Evolutionary conservation across 208 protist species (phyloP).

Genomic region (Crithidia thermophila): DNA sequence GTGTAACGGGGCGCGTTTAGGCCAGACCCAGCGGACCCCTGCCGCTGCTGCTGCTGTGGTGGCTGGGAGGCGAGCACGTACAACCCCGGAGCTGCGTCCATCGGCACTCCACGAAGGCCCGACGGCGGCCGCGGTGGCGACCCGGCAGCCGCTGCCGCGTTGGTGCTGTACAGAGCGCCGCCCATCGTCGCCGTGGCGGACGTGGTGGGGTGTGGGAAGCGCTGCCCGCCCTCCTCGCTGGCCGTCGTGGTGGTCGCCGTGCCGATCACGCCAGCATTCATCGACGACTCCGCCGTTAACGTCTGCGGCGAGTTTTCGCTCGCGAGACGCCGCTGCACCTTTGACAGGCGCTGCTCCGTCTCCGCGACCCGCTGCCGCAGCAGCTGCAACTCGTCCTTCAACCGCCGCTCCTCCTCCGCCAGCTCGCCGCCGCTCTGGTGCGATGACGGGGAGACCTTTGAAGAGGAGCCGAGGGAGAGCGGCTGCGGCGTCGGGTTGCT

Average conservation of each 20-base stretch:
- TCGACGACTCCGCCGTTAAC: background rate
- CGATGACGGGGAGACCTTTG: slow-evolving; percentile 1
- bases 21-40: too few relatives aligned
- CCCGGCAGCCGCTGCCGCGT: too few relatives aligned
- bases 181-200: background rate
- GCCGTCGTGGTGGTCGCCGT: too few relatives aligned
- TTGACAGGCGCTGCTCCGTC: slow-evolving; percentile 5
- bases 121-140: too few relatives aligned
- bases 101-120: too few relatives aligned
- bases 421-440: background rate
- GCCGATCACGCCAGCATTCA: background rate
- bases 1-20: too few relatives aligned
- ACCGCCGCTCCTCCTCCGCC: slow-evolving; percentile 7
- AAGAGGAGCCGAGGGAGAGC: slow-evolving; percentile 5
- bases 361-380: slow-evolving; percentile 6
- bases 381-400: slow-evolving; percentile 8
- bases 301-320: background rate
- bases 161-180: background rate
- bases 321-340: slow-evolving; percentile 4
- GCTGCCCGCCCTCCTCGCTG: too few relatives aligned
- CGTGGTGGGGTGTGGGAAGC: background rate
- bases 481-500: slow-evolving; percentile 8
- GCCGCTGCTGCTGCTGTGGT: too few relatives aligned
- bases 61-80: too few relatives aligned
- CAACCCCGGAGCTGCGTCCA: too few relatives aligned